Evolutionary conservation across 345 rosid species (phyloP), one percentile per base, ranked within the genome.

Genomic region (Lepidium sativum): DNA sequence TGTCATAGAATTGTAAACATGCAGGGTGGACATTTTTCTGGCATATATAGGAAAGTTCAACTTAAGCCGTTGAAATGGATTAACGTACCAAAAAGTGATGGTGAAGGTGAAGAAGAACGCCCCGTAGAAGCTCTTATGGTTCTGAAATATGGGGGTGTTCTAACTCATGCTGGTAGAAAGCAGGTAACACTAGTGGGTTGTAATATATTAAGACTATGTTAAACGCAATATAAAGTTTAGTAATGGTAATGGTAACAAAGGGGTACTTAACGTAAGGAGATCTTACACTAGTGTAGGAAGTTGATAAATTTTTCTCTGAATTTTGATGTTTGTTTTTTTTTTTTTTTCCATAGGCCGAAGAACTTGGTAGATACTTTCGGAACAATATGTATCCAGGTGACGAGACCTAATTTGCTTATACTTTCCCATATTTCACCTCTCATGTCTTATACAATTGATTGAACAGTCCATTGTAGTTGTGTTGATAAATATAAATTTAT

Each of bases 351-450:
- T 83, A 94, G 97, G 99, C 99, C 40, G 99, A 95, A 86, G 99
- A 95, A 68, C 81, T 95, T 69, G 99, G 99, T 71, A 82, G 99
- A 85, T 95, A 81, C 72, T 91, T 91, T 68, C 82, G 98, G 50
- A 95, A 95, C 78, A 83, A 95, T 76, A 95, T 95, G 89, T 95
- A 95, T 82, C 99, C 99, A 83, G 99, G 99, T 94, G 57, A 79
- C 12, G 17, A 37, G 34, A 12, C 51, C 23, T 60, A 35, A 21
- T 72, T 34, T 67, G 34, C 73, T 38, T 60, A 18, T 1, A 37
- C 60, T 60, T 60, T 23, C 39, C 23, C 4, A 9, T 58, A 38
- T 35, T 52, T 23, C 16, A 38, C 66, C 55, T 58, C 52, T 54
- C 27, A 27, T 23, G 37, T 52, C 72, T 60, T 14, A 38, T 60